Evolutionary conservation across 148 eudicot genomes (phyloP).

Genomic region (Oxyria digyna): DNA sequence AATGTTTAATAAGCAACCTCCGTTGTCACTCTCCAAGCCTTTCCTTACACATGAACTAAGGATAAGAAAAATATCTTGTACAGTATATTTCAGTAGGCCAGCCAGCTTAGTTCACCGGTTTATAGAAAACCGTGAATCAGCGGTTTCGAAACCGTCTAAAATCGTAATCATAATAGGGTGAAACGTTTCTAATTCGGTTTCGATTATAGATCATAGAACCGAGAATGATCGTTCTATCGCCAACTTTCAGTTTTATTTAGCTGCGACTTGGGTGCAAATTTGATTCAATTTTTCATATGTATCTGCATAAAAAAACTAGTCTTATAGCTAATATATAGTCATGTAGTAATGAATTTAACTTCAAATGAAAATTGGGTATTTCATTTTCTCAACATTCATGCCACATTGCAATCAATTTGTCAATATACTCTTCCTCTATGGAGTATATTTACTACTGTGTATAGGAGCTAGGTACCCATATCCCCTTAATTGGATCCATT

Average conservation of each 20-base stretch:
- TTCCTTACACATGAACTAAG: background rate
- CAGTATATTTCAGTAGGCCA: background rate
- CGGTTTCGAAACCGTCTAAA: too few species aligned
- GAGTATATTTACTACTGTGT: background rate
- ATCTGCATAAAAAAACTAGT: background rate
- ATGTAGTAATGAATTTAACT: background rate
- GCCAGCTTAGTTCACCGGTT: too few species aligned
- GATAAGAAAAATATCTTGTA: background rate
- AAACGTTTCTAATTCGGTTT: too few species aligned
- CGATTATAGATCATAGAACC: too few species aligned
- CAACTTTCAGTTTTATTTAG: too few species aligned
- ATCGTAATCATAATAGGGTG: too few species aligned
- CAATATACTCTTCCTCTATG: background rate
- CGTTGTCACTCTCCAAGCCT: background rate
- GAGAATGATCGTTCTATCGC: too few species aligned
- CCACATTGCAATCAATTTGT: conserved; percentile 1
- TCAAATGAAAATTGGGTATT: background rate
- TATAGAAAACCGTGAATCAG: too few species aligned
- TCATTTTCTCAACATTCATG: background rate
- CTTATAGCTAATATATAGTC: background rate
- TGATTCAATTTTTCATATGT: background rate
- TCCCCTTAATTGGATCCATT: background rate
- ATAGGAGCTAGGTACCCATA: background rate
- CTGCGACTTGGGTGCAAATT: background rate
- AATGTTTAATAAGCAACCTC: background rate